A percentile compares a stretch with the other conserved stretches of the same genome.
phyloP scores from a whole-genome alignment of 1,139 yeast species.

The Suhomyces guaymorum region DNA sequence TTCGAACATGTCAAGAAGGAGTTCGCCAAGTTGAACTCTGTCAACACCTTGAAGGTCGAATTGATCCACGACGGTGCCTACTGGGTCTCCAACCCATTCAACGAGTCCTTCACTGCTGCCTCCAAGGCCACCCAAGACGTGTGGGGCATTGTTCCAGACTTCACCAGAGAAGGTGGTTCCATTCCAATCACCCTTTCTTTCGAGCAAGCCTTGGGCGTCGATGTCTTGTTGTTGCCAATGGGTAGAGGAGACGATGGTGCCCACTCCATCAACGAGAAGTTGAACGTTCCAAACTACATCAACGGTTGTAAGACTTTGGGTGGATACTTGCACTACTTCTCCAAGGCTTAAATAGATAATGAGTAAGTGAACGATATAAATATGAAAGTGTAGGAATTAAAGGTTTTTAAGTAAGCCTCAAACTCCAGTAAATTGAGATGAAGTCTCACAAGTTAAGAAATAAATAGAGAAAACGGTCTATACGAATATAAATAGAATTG shows the following conservation, averaged over 20 bases:
- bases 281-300: conserved; percentile 83
- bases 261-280: conserved; percentile 94
- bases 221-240: conserved; percentile 88
- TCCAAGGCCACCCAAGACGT: conserved; percentile 90
- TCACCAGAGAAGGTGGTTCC: conserved; percentile 98
- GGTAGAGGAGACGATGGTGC: conserved; percentile 99
- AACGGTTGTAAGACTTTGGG: conserved; percentile 93
- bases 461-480: no score
- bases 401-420: no score
- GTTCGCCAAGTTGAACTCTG: conserved; percentile 69
- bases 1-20: conserved; percentile 64
- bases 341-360: conserved; percentile 27
- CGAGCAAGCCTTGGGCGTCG: conserved; percentile 81
- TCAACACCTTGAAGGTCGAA: conserved; percentile 71
- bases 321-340: conserved; percentile 88
- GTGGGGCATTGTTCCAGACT: conserved; percentile 93
- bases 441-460: no score
- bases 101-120: conserved; percentile 92
- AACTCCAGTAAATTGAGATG: no score
- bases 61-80: conserved; percentile 92
- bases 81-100: conserved; percentile 95
- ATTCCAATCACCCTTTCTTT: conserved; percentile 94
- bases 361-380: not conserved
- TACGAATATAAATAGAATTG: no score
- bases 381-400: no score